Evolutionary conservation across 768 basidiomycete genomes (phyloP), one percentile per base, ranked within the genome.

Genomic region (Collybiopsis confluens): DNA sequence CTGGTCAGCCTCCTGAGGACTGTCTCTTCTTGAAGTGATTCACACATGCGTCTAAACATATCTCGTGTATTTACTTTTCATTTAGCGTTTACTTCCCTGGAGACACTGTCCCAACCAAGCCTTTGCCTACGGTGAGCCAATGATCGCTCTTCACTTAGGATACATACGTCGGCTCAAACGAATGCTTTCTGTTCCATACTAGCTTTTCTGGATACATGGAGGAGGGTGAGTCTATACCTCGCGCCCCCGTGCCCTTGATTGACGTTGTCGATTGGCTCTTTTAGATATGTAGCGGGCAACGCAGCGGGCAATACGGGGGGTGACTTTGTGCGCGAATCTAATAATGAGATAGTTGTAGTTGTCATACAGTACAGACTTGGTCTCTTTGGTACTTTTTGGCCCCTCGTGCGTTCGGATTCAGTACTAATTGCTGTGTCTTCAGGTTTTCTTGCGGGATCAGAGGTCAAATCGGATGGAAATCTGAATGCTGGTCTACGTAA

Each of bases 11-110:
- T 9, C 64, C 69, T 1, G 75, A 74, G 55, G 75, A 77, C 53
- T 78, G 75, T 54, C 54, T 76, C 4, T 73, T 71, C 45, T 61
- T 75, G 11, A 74, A 71, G 71, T 74, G 36, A 30, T 62, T 3
- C 2, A 2, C 23, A 45, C 23, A 18, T 6, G 7, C 20, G 16
- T 8, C 37, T 3, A n/a, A 13, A 0, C 35, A 21, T 16, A 18
- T 1, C 21, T 18, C n/a, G 7, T 21, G 18, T n/a, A 27, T 46
- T 23, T 26, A 36, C 23, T 46, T 21, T 27, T 26, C 11, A 30
- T 21, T 5, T 33, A 72, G 70, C 37, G 67, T 70, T 11, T 67
- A 65, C 50, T 49, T 62, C 48, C 69, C 70, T 2, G 62, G 66
- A 28, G 50, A 54, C 15, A 24, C 37, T 8, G n/a, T 52, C 4